phyloP scores from a whole-genome alignment of 768 basidiomycete genomes.

The Suillus weaverae region DNA sequence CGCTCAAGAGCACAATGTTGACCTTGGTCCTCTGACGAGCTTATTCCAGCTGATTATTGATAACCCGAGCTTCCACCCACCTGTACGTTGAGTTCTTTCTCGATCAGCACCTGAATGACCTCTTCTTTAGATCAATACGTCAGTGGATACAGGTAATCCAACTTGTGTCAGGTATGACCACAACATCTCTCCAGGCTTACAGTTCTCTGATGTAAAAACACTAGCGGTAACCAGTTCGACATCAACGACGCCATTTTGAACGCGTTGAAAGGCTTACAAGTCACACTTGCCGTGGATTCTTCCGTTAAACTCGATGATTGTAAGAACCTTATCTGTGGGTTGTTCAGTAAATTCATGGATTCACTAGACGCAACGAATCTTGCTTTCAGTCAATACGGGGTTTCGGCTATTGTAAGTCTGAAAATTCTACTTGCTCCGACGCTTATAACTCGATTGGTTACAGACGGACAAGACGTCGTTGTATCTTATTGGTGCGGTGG shows the following conservation, averaged over 20 bases:
- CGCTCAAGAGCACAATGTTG: constrained; percentile 53
- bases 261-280: constrained; percentile 58
- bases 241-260: constrained; percentile 59
- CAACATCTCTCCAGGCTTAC: background rate
- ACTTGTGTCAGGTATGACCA: constrained; percentile 56
- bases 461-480: constrained; percentile 64
- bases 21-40: constrained; percentile 58
- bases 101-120: background rate
- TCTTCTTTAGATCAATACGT: constrained; percentile 44
- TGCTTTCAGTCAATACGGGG: constrained; percentile 55
- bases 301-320: constrained; percentile 66
- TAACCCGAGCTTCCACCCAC: constrained; percentile 51
- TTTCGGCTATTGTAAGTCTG: constrained; percentile 51
- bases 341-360: background rate
- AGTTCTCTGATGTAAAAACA: constrained; percentile 12
- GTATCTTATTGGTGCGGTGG: constrained; percentile 71
- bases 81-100: constrained; percentile 38
- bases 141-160: constrained; percentile 51
- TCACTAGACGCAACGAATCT: constrained; percentile 53
- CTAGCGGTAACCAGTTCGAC: constrained; percentile 67
- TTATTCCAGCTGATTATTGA: constrained; percentile 55
- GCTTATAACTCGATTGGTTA: constrained; percentile 8
- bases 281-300: constrained; percentile 56
- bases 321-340: constrained; percentile 27
- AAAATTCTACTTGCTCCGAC: background rate